phyloP scores from a whole-genome alignment of 2,329 filamentous ascomycete genomes.

The Fusarium oxysporum region DNA sequence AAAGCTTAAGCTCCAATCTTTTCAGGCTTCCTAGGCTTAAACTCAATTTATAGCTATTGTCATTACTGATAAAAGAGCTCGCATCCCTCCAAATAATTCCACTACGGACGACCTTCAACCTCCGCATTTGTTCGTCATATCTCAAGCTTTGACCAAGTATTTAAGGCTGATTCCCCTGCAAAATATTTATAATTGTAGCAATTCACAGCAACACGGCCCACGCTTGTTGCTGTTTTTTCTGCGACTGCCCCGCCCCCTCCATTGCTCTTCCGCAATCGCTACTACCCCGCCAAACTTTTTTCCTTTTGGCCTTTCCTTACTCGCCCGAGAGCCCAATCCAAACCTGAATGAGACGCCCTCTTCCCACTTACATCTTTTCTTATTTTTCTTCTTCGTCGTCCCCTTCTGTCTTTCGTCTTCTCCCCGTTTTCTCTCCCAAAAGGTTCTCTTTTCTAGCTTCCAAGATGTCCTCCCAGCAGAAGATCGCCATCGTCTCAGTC shows the following conservation, averaged over 20 bases:
- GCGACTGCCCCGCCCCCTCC: conserved; percentile 41
- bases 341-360: conserved; percentile 27
- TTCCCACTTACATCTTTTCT: conserved; percentile 31
- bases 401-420: conserved; percentile 4
- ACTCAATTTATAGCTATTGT: conserved; percentile 12
- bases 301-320: conserved; percentile 32
- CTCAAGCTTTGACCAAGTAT: conserved; percentile 26
- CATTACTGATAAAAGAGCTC: background rate
- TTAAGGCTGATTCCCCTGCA: conserved; percentile 35
- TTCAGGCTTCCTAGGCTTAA: background rate
- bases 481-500: conserved; percentile 92
- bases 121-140: conserved; percentile 27
- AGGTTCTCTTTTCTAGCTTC: conserved; percentile 25
- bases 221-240: conserved; percentile 23
- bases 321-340: conserved; percentile 31
- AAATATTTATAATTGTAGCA: conserved; percentile 26
- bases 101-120: background rate
- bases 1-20: background rate
- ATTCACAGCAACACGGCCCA: conserved; percentile 1
- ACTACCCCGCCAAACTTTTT: conserved; percentile 48
- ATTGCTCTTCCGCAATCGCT: conserved; percentile 35
- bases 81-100: background rate
- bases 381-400: conserved; percentile 5
- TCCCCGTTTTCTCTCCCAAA: conserved; percentile 1
- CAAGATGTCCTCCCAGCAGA: conserved; percentile 59